Evolutionary conservation across 139 green algal species (phyloP).

Genomic region (Volvox africanus): DNA sequence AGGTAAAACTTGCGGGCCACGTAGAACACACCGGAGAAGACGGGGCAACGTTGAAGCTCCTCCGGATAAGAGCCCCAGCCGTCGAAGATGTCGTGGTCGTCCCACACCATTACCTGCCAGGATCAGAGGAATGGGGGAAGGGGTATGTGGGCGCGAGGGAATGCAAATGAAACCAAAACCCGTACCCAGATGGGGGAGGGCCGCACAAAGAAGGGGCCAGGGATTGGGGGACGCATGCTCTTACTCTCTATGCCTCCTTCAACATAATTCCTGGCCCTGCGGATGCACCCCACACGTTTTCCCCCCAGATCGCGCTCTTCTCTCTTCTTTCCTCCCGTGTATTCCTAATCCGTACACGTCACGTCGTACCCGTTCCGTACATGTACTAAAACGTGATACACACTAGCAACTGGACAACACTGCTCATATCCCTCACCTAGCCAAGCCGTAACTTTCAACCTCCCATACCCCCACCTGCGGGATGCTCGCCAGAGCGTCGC

Average conservation of each 20-base stretch:
- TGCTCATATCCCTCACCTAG: too few relatives aligned
- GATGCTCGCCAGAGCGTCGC: conserved; percentile 52
- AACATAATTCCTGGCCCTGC: neutral
- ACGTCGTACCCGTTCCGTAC: too few relatives aligned
- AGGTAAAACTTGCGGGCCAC: conserved; percentile 71
- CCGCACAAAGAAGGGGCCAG: too few relatives aligned
- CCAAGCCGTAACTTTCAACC: too few relatives aligned
- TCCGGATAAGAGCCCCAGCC: conserved; percentile 74
- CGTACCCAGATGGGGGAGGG: too few relatives aligned
- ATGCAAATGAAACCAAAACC: too few relatives aligned
- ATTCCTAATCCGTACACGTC: too few relatives aligned
- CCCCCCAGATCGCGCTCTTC: neutral
- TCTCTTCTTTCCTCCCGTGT: neutral
- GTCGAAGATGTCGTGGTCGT: conserved; percentile 72
- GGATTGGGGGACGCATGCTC: too few relatives aligned
- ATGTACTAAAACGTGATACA: too few relatives aligned
- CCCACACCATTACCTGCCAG: conserved; percentile 52
- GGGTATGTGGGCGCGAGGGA: neutral
- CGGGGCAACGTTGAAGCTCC: conserved; percentile 62
- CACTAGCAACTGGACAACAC: too few relatives aligned
- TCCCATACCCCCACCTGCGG: conserved; percentile 42
- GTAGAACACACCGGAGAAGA: conserved; percentile 70
- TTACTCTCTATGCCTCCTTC: too few relatives aligned
- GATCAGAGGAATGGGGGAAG: neutral
- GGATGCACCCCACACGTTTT: neutral